Evolutionary conservation across 2,329 filamentous ascomycete species (phyloP), one percentile per base, ranked within the genome.

Genomic region (Alternaria sp.): DNA sequence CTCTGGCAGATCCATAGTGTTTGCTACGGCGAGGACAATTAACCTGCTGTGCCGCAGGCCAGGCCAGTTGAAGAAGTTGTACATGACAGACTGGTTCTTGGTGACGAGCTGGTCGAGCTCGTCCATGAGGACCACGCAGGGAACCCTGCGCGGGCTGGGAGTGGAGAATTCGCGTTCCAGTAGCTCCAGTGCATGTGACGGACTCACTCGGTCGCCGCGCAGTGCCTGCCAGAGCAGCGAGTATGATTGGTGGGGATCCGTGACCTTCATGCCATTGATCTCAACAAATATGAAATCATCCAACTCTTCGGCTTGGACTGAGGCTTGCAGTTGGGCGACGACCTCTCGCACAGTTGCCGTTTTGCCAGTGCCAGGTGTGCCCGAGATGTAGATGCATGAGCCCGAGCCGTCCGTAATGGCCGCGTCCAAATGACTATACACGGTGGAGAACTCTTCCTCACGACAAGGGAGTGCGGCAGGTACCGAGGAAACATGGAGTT

Each of bases 41-140:
- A 99, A 85, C 52, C 94, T 89, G 57, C 93, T 97, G 80, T 99
- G 94, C 53, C 92, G 88, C 57, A 98, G 85, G 11, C 93, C 92
- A 5, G 96, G 96, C 96, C 96, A 99, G 77, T 99, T 99, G 87
- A 99, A 99, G 81, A 99, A 99, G 80, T 99, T 99, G 83, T 99
- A 99, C 96, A 99, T 99, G 81, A 99, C 96, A n/a, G 93, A 95
- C 79, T 99, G 96, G 74, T 97, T 98, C 76, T 95, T 96, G 12
- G 96, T 99, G 6, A 99, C 96, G 8, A 99, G 87, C 81, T 99
- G 96, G 78, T 99, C 96, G 51, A 99, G 86, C 81, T 99, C 96
- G 75, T 99, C 96, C 96, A 99, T 99, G 54, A 99, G 83, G 3
- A 99, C 96, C 13, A 99, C 96, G 76, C 95, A 98, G 1, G 96